Base-by-base conservation (phyloP, 768 basidiomycete genomes). In the Termitomyces sp. region DNA sequence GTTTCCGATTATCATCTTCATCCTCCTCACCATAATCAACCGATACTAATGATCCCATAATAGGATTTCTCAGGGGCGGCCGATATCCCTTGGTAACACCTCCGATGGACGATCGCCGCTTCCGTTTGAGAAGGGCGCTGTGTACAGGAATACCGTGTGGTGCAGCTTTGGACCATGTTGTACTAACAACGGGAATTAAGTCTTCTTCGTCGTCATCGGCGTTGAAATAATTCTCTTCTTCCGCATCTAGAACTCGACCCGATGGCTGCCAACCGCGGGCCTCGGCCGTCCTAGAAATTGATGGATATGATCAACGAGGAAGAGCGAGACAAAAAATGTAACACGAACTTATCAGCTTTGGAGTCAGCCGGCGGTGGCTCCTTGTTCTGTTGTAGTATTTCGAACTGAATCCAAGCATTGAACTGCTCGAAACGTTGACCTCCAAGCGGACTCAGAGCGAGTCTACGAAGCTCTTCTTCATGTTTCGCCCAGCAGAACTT, bases 211-310 rank as follows among this genome's bases (percentile, higher is more conserved):
- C 90, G 60, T 94, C 92, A 41, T 91, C 90, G 30, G 75, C 80
- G 63, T 95, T 93, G 80, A 97, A 98, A 74, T 97, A 98, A 57
- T 87, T 83, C 68, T 98, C 95, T 68, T 98, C 95, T 59, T 91
- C 89, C 5, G 78, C 77, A 60, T 91, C 91, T 56, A 85, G 69
- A 35, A 72, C 67, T 33, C 79, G 80, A 43, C 78, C 79, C 64
- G 70, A 73, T 59, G 76, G 71, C 30, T 57, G 50, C 73, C 78
- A 77, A n/a, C 63, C 62, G 26, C 79, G 78, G 53, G 71, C 67
- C 51, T 75, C 73, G 43, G 65, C 46, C 59, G 72, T 66, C 63
- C 81, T 83, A 61, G 14, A 28, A 26, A 44, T 43, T 26, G 38
- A 23, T 40, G 37, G 2, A 19, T 26, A 51, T 31, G 44, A 53